Evolutionary conservation across 495 filamentous ascomycete species (phyloP).

Genomic region (Talaromyces liani): DNA sequence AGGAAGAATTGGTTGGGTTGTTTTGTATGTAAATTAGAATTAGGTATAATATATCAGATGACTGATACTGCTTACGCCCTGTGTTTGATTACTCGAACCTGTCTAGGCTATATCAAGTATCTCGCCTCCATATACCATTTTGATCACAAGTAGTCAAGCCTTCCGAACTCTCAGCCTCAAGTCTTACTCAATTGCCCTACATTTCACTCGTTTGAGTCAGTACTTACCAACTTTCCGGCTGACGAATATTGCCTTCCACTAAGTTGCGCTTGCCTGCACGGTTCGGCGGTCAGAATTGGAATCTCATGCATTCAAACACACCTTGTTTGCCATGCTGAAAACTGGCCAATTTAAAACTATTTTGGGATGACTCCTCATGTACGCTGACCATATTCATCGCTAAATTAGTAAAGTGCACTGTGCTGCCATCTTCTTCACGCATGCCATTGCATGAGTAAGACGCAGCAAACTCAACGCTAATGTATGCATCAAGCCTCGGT

Average conservation of each 20-base stretch:
- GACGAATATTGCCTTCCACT: neutral
- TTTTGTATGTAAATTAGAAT: conserved; percentile 3
- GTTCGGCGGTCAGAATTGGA: neutral
- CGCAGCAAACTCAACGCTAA: neutral
- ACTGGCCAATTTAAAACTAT: neutral
- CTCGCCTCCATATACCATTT: neutral
- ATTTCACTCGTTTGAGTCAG: neutral
- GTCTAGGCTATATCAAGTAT: neutral
- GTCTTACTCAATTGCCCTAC: neutral
- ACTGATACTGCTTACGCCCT: neutral
- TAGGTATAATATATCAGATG: neutral
- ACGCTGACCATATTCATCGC: neutral
- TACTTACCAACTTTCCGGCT: neutral
- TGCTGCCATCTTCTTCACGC: neutral
- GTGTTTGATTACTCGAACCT: neutral
- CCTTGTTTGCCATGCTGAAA: neutral
- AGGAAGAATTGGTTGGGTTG: neutral
- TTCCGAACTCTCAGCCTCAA: neutral
- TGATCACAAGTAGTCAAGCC: neutral
- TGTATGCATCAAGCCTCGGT: neutral
- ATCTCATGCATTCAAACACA: conserved; percentile 2
- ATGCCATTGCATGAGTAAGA: neutral
- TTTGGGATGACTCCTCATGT: neutral
- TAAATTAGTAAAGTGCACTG: neutral
- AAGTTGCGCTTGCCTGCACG: neutral